Percentiles rank a stretch among this genome's conserved stretches.
These are phyloP conservation scores for Sarocladium kiliense DNA, from an alignment of 2,329 filamentous ascomycete genomes.

Conservation along the genomic window DNA sequence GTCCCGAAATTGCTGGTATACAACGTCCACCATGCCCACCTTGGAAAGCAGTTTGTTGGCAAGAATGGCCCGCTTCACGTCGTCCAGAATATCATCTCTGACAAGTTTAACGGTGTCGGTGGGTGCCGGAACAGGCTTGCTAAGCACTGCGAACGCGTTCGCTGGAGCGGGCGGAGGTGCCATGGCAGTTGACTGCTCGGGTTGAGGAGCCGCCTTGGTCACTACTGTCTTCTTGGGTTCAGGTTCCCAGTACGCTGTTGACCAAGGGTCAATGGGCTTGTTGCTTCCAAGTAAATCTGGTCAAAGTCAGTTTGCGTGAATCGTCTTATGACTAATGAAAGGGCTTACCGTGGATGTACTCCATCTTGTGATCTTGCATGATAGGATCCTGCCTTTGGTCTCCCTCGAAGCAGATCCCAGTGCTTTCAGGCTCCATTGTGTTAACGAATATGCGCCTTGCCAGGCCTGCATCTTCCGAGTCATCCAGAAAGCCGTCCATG, in stretches of 20 bases:
- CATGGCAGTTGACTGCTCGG: conserved; percentile 21
- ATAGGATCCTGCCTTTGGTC: conserved; percentile 39
- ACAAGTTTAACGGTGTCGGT: conserved; percentile 24
- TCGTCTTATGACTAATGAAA: background rate
- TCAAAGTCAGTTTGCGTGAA: background rate
- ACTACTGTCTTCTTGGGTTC: conserved; percentile 27
- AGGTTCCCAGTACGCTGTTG: conserved; percentile 62
- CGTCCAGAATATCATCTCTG: conserved; percentile 33
- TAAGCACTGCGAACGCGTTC: conserved; percentile 33
- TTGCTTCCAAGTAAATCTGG: conserved; percentile 7
- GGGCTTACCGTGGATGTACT: conserved; percentile 64
- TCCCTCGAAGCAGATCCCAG: conserved; percentile 81
- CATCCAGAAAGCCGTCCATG: conserved; percentile 85
- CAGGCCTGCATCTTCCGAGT: conserved; percentile 65
- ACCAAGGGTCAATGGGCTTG: background rate
- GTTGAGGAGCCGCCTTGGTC: conserved; percentile 8
- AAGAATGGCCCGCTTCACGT: conserved; percentile 36
- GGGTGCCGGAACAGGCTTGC: conserved; percentile 10
- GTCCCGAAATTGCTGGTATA: conserved; percentile 33
- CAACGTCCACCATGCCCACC: conserved; percentile 33
- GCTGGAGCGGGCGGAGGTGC: conserved; percentile 25
- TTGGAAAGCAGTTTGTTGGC: conserved; percentile 35
- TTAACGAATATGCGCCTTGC: conserved; percentile 56
- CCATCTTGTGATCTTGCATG: conserved; percentile 62
- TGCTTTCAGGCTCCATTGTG: conserved; percentile 70